phyloP scores from a whole-genome alignment of 306 rosid genomes.

The Vigna mungo region DNA sequence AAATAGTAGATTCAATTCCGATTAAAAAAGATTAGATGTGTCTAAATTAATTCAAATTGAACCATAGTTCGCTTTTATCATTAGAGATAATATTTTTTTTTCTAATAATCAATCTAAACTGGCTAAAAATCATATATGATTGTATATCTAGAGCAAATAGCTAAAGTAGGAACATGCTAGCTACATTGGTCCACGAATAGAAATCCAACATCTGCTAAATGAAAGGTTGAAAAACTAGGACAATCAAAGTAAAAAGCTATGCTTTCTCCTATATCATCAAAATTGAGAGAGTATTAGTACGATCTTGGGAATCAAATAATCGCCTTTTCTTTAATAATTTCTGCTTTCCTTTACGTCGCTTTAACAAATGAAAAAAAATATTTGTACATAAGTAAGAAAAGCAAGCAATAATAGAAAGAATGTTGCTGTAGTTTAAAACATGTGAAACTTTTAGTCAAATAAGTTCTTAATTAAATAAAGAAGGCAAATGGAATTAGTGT shows the following conservation, averaged over 20 bases:
- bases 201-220: background rate
- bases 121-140: background rate
- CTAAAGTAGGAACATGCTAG: background rate
- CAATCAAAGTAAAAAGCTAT: background rate
- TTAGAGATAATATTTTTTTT: background rate
- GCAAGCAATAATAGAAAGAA: background rate
- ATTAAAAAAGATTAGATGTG: background rate
- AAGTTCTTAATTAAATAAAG: too few relatives aligned
- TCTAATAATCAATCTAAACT: background rate
- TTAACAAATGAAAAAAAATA: background rate
- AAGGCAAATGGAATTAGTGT: background rate
- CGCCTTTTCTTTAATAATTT: background rate
- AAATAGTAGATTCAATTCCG: background rate
- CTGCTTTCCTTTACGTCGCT: background rate
- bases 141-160: background rate
- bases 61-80: background rate
- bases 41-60: background rate
- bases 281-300: conserved; percentile 4
- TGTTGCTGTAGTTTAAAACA: background rate
- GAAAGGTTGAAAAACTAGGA: background rate
- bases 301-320: conserved; percentile 6
- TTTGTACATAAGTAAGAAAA: background rate
- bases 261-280: background rate
- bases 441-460: background rate
- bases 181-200: background rate